Evolutionary conservation across 768 basidiomycete species (phyloP).

Genomic region (Suillus clintonianus): DNA sequence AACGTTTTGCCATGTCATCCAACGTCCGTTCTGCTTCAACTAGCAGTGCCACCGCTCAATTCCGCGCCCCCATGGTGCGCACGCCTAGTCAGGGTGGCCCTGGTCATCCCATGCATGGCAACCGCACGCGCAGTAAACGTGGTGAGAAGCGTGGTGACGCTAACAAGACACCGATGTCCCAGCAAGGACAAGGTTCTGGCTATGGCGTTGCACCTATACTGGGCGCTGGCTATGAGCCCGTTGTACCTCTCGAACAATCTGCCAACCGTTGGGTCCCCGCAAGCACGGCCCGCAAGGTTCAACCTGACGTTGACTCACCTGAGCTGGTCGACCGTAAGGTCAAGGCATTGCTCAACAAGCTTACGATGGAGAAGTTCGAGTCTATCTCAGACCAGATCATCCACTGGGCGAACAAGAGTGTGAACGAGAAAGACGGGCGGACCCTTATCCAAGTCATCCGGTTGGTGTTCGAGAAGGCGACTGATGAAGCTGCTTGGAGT

Average conservation of each 20-base stretch:
- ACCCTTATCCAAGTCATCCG: slow-evolving; percentile 96
- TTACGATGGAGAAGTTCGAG: slow-evolving; percentile 96
- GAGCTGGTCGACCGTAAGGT: slow-evolving; percentile 93
- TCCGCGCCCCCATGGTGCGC: slow-evolving; percentile 66
- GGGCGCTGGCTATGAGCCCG: slow-evolving; percentile 54
- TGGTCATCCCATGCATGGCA: slow-evolving; percentile 45
- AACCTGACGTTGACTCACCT: slow-evolving; percentile 63
- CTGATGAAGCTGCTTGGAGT: slow-evolving; percentile 93
- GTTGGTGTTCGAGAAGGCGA: slow-evolving; percentile 96
- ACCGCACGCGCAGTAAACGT: slow-evolving; percentile 78
- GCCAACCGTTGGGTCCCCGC: slow-evolving; percentile 80
- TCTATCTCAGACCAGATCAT: slow-evolving; percentile 96
- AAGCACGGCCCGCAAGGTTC: slow-evolving; percentile 45
- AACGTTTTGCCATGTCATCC: slow-evolving; percentile 55
- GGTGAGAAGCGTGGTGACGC: slow-evolving; percentile 74
- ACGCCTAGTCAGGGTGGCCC: slow-evolving; percentile 68
- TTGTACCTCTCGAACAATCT: slow-evolving; percentile 75
- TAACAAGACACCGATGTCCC: slow-evolving; percentile 41
- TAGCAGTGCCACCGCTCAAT: slow-evolving; percentile 47
- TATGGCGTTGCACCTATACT: slow-evolving; percentile 32
- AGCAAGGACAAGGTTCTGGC: slow-evolving; percentile 40
- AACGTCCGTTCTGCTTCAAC: slow-evolving; percentile 56
- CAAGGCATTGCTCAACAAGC: slow-evolving; percentile 88
- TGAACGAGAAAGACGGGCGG: slow-evolving; percentile 89
- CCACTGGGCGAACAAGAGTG: slow-evolving; percentile 90